Evolutionary conservation across 768 basidiomycete species (phyloP).

Genomic region (Infundibulicybe gibba): DNA sequence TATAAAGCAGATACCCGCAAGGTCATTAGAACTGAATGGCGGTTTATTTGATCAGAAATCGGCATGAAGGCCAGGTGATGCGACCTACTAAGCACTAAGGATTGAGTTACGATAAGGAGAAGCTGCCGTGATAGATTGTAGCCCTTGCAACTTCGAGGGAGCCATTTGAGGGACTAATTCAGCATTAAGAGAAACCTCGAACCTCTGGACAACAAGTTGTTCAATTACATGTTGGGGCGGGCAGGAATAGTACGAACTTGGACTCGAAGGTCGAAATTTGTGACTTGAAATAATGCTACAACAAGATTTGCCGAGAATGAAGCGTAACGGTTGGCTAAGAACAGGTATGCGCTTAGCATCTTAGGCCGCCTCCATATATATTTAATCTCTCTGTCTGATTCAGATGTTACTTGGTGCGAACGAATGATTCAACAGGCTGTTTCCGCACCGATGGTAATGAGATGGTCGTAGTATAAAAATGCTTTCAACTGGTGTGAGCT

Average conservation of each 20-base stretch:
- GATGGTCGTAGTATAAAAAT: too few relatives aligned
- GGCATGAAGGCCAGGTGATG: neutral
- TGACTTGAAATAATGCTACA: slow-evolving; percentile 23
- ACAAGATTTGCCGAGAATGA: slow-evolving; percentile 35
- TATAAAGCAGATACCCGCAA: slow-evolving; percentile 51
- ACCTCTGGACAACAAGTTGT: slow-evolving; percentile 9
- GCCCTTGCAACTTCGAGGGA: slow-evolving; percentile 30
- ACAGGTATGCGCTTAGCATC: slow-evolving; percentile 34
- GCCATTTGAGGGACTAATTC: neutral
- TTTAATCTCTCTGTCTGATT: slow-evolving; percentile 32
- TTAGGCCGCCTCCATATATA: slow-evolving; percentile 42
- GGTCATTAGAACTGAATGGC: slow-evolving; percentile 33
- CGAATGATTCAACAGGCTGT: too few relatives aligned
- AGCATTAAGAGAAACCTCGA: neutral
- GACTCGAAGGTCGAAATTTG: slow-evolving; percentile 13
- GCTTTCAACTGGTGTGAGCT: too few relatives aligned
- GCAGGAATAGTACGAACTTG: slow-evolving; percentile 13
- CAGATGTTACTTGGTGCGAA: neutral
- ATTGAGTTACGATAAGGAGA: slow-evolving; percentile 38
- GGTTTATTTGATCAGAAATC: neutral
- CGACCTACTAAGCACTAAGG: slow-evolving; percentile 41
- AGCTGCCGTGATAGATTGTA: slow-evolving; percentile 37
- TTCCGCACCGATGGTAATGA: too few relatives aligned
- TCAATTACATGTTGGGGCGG: neutral
- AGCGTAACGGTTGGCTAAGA: slow-evolving; percentile 48